A percentile compares a stretch with the other conserved stretches of the same genome.
Evolutionary conservation across 2,329 filamentous ascomycete genomes (phyloP).

Genomic region (Acrodontium crateriforme): DNA sequence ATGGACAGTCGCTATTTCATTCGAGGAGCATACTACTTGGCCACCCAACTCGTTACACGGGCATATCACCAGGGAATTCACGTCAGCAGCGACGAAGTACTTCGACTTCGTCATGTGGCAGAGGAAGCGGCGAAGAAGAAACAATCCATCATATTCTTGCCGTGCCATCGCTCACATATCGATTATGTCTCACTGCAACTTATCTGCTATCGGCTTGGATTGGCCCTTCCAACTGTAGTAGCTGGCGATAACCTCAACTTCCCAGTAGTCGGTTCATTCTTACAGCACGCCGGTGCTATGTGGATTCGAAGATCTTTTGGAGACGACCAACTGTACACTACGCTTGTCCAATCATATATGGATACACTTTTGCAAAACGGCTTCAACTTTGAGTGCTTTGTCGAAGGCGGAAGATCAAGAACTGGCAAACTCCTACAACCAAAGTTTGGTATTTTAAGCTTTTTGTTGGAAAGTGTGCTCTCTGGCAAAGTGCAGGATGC

Average conservation of each 20-base stretch:
- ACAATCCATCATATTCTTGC: slow-evolving; percentile 90
- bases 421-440: slow-evolving; percentile 89
- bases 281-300: slow-evolving; percentile 94
- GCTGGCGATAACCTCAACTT: slow-evolving; percentile 96
- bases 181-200: slow-evolving; percentile 92
- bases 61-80: slow-evolving; percentile 96
- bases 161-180: slow-evolving; percentile 87
- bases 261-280: slow-evolving; percentile 72
- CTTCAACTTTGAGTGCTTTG: slow-evolving; percentile 94
- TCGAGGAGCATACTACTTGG: slow-evolving; percentile 76
- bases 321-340: slow-evolving; percentile 78
- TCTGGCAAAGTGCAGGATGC: slow-evolving; percentile 80
- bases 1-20: slow-evolving; percentile 94
- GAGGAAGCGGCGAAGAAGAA: slow-evolving; percentile 72
- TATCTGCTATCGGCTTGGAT: slow-evolving; percentile 84
- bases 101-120: slow-evolving; percentile 68
- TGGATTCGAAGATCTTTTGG: slow-evolving; percentile 90
- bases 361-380: slow-evolving; percentile 82
- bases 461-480: slow-evolving; percentile 78
- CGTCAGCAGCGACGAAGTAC: slow-evolving; percentile 84
- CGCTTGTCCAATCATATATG: slow-evolving; percentile 91
- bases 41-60: slow-evolving; percentile 74
- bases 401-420: slow-evolving; percentile 82
- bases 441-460: slow-evolving; percentile 89
- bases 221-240: slow-evolving; percentile 81